Evolutionary conservation across 495 filamentous ascomycete genomes (phyloP).

Genomic region (Rostrohypoxylon terebratum): DNA sequence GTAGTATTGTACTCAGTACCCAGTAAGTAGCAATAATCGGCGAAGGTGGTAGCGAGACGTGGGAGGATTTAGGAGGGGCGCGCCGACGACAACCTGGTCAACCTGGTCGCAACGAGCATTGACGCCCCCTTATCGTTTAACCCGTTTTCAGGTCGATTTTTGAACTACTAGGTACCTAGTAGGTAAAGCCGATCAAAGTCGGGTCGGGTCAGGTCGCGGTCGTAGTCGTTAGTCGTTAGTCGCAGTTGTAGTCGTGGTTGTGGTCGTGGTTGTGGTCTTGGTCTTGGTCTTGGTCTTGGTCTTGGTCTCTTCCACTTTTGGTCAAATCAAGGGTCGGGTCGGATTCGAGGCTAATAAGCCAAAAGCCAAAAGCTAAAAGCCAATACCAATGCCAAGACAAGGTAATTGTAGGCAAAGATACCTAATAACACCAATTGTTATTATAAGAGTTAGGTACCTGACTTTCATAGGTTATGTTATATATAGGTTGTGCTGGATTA

Average conservation of each 20-base stretch:
- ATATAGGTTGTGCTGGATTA: not conserved
- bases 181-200: no score
- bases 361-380: slow-evolving; percentile 9
- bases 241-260: not conserved
- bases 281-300: not conserved
- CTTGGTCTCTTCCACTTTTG: slow-evolving; percentile 2
- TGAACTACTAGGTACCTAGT: no score
- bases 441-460: slow-evolving; percentile 43
- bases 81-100: slow-evolving; percentile 47
- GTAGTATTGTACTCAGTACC: no score
- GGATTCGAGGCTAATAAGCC: slow-evolving; percentile 23
- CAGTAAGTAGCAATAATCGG: slow-evolving; percentile 11
- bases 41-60: slow-evolving; percentile 33
- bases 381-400: not conserved
- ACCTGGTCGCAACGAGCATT: slow-evolving; percentile 46
- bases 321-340: slow-evolving; percentile 24
- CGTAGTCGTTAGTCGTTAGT: no score
- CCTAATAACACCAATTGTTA: slow-evolving; percentile 40
- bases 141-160: not conserved
- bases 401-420: not conserved
- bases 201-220: no score
- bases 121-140: slow-evolving; percentile 42
- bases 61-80: slow-evolving; percentile 47
- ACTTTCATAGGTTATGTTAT: slow-evolving; percentile 7
- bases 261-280: not conserved